phyloP scores from a whole-genome alignment of 306 rosid genomes.

The Glycine soja region DNA sequence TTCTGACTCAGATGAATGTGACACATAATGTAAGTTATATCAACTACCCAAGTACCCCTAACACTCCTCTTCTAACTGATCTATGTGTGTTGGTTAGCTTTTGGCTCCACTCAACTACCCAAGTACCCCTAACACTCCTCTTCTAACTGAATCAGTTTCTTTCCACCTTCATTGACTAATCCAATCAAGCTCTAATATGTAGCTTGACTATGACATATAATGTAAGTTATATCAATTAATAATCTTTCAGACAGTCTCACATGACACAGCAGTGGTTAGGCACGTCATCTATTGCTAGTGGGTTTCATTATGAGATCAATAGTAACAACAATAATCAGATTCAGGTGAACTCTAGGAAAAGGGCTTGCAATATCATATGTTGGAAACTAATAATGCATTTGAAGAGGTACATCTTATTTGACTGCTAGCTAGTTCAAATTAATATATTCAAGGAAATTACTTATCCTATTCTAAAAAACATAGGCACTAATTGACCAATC shows the following conservation, averaged over 20 bases:
- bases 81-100: conserved; percentile 33
- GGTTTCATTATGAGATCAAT: conserved; percentile 28
- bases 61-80: too few species aligned
- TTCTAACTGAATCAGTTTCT: conserved; percentile 41
- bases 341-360: conserved; percentile 40
- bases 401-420: background rate
- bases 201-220: background rate
- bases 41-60: conserved; percentile 43
- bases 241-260: conserved; percentile 7
- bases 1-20: conserved; percentile 71
- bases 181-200: conserved; percentile 23
- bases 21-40: too few species aligned
- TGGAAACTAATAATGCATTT: background rate
- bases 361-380: background rate
- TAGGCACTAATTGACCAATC: background rate
- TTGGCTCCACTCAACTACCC: conserved; percentile 54
- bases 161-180: conserved; percentile 2
- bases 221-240: background rate
- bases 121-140: conserved; percentile 22
- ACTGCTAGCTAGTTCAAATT: too few species aligned
- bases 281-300: conserved; percentile 27
- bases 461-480: background rate
- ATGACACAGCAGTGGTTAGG: conserved; percentile 6
- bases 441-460: background rate
- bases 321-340: background rate